Evolutionary conservation across 2,329 filamentous ascomycete species (phyloP), one percentile per base, ranked within the genome.

Genomic region (Fusarium sp.): DNA sequence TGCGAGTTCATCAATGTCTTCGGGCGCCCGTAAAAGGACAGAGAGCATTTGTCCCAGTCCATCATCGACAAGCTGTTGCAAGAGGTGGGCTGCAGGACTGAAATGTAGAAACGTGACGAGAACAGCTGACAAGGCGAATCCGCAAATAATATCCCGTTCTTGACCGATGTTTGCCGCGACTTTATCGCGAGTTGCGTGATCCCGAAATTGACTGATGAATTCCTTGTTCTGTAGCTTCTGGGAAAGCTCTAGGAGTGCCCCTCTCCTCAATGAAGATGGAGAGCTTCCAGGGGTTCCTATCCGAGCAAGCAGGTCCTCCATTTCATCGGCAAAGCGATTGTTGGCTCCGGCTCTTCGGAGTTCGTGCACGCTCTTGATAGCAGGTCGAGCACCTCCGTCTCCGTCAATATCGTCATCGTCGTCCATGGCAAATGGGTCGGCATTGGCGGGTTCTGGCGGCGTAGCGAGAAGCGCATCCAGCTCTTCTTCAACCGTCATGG

Each of bases 201-300:
- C 91, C 25, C 93, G 87, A 76, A 97, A 95, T 69, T 93, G 91
- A 23, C 86, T 85, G 33, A 89, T 84, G 75, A 93, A 95, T 2
- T 85, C 85, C 75, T 91, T 90, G 56, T 91, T 85, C 54, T 88
- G 86, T 46, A 92, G 84, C 75, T 89, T 90, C 49, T 87, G 85
- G 3, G 87, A 87, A 46, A 92, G 80, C 71, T 92, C 90, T 9
- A 92, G 81, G 46, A 92, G 81, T 3, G 89, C 89, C 59, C 87
- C 86, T 60, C 90, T 85, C 71, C 90, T 84, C 76, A 88, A 83
- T 1, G 88, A 89, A 7, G 84, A 83, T 11, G 86, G 80, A 40
- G 85, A 83, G 19, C 78, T 75, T 32, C 81, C 82, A 0, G 89
- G 88, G 10, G 76, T 79, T 42, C 89, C 89, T 71, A 92, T 88